phyloP scores from a whole-genome alignment of 2,329 filamentous ascomycete genomes.

The Pestalotiopsis sp. region DNA sequence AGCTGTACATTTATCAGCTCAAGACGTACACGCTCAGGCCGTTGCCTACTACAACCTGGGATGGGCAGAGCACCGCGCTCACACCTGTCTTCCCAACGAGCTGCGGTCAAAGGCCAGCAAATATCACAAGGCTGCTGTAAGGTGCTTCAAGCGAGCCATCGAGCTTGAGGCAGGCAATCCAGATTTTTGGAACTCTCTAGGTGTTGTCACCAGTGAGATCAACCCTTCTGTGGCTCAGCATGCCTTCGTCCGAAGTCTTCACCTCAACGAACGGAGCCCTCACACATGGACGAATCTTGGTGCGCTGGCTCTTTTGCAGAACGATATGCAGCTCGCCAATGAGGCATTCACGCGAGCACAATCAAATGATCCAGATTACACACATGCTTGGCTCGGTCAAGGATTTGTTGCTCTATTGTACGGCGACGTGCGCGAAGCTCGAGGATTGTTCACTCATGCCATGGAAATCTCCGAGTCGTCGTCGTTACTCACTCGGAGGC shows the following conservation, averaged over 20 bases:
- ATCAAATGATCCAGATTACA: constrained; percentile 91
- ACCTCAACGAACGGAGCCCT: constrained; percentile 85
- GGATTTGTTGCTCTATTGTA: constrained; percentile 79
- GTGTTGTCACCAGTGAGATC: constrained; percentile 83
- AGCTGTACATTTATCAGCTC: constrained; percentile 71
- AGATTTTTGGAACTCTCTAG: constrained; percentile 96
- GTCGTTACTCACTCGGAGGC: constrained; percentile 70
- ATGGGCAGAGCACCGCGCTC: constrained; percentile 87
- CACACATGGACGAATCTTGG: constrained; percentile 91
- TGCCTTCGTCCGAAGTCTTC: constrained; percentile 87
- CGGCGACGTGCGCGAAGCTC: constrained; percentile 75
- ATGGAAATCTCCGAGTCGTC: constrained; percentile 88
- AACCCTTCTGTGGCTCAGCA: constrained; percentile 91
- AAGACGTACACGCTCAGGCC: constrained; percentile 84
- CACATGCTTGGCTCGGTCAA: constrained; percentile 92
- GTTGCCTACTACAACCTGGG: constrained; percentile 98
- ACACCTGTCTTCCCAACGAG: constrained; percentile 61
- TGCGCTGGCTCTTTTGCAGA: constrained; percentile 80
- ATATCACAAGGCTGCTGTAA: constrained; percentile 79
- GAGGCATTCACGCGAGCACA: constrained; percentile 88
- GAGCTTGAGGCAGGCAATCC: constrained; percentile 92
- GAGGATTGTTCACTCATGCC: constrained; percentile 87
- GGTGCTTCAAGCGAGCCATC: constrained; percentile 93
- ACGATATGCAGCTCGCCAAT: constrained; percentile 84
- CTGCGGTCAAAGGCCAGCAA: constrained; percentile 61